Evolutionary conservation across 306 rosid species (phyloP).

Genomic region (Lupinus albus): DNA sequence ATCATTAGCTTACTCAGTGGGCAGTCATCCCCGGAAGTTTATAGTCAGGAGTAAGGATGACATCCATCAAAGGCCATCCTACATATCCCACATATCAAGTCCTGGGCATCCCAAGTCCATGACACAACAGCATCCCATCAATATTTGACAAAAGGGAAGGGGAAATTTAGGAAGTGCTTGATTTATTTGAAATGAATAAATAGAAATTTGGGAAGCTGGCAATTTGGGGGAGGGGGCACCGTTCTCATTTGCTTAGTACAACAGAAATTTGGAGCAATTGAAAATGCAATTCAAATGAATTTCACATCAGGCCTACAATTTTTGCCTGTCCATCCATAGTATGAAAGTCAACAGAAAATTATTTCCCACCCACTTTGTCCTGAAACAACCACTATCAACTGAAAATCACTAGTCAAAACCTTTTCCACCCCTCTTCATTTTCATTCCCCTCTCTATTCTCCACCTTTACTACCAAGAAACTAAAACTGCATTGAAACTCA

Average conservation of each 20-base stretch:
- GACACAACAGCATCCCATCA: constrained; percentile 92
- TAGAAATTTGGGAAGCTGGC: not conserved
- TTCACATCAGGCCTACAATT: not conserved
- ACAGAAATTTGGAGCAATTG: constrained; percentile 7
- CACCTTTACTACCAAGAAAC: constrained; percentile 1
- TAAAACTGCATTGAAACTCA: too few species aligned
- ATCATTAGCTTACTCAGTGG: constrained; percentile 68
- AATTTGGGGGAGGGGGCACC: not conserved
- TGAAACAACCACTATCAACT: not conserved
- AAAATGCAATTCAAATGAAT: constrained; percentile 15
- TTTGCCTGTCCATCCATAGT: too few species aligned
- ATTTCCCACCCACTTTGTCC: constrained; percentile 12
- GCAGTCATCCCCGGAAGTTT: constrained; percentile 95
- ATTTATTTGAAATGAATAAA: not conserved
- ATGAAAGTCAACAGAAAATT: constrained; percentile 2
- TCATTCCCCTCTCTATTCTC: constrained; percentile 2
- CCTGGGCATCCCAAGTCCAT: constrained; percentile 97
- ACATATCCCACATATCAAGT: constrained; percentile 89
- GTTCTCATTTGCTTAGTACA: not conserved
- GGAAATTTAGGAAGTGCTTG: not conserved
- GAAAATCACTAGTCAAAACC: not conserved
- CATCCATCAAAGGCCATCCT: constrained; percentile 97
- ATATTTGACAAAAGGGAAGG: constrained; percentile 33
- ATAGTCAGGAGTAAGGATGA: constrained; percentile 88
- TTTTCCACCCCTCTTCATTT: not conserved